Evolutionary conservation across 1,139 yeast genomes (phyloP).

Genomic region (Scheffersomyces parashehatae): DNA sequence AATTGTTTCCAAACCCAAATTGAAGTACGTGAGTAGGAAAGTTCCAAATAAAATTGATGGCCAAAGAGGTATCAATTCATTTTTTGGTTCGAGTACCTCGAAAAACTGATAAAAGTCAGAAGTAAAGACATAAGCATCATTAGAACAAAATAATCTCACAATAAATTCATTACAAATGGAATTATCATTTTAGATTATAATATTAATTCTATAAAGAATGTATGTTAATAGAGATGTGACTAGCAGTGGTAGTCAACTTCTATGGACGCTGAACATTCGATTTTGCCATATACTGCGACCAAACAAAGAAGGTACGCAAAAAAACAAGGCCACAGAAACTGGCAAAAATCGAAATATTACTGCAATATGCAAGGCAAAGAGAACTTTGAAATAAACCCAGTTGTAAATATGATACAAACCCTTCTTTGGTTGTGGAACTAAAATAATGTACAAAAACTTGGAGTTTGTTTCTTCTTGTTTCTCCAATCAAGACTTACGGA

Average conservation of each 20-base stretch:
- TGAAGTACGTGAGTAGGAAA: constrained; percentile 13
- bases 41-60: neutral
- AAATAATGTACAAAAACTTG: constrained; percentile 1
- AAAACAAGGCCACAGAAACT: neutral
- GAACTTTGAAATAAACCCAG: neutral
- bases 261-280: neutral
- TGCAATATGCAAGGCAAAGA: neutral
- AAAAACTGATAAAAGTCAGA: neutral
- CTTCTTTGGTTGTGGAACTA: neutral
- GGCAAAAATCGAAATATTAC: no score
- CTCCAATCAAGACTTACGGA: constrained; percentile 69
- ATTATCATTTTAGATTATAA: neutral
- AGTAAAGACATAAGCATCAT: no score
- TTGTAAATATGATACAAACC: constrained; percentile 1
- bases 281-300: neutral
- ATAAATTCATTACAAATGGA: neutral
- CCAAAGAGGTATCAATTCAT: constrained; percentile 3
- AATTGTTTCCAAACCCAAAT: neutral
- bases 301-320: neutral
- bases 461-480: neutral
- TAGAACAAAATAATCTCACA: no score
- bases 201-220: neutral
- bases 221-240: neutral
- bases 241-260: constrained; percentile 1
- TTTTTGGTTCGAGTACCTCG: constrained; percentile 2